Conservation (phyloP, 2,329 filamentous ascomycete species). For the Achaetomium macrosporum region DNA sequence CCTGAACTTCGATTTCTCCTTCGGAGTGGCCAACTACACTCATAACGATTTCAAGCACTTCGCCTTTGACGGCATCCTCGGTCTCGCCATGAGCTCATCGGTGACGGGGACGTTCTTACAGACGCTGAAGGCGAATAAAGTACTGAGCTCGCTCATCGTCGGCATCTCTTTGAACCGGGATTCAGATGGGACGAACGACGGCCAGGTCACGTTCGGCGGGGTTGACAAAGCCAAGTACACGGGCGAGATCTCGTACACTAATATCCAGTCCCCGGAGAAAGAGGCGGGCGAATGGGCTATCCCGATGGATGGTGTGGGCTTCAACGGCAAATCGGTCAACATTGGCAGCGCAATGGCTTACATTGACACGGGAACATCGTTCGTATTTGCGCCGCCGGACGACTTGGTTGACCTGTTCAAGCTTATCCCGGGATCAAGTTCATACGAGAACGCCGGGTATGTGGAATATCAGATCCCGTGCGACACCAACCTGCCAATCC, state of each 20-base stretch:
- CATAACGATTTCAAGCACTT: conserved; percentile 71
- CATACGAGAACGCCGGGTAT: conserved; percentile 40
- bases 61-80: conserved; percentile 83
- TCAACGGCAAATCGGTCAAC: conserved; percentile 53
- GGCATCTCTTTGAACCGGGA: conserved; percentile 64
- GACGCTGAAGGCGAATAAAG: conserved; percentile 48
- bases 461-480: conserved; percentile 70
- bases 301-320: conserved; percentile 57
- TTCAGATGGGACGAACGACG: conserved; percentile 60
- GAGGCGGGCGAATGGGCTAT: conserved; percentile 66
- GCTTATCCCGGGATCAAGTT: conserved; percentile 56
- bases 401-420: conserved; percentile 65
- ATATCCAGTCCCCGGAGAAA: conserved; percentile 37
- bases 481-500: conserved; percentile 53
- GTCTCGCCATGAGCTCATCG: conserved; percentile 60
- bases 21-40: conserved; percentile 67
- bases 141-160: conserved; percentile 60
- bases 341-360: conserved; percentile 54
- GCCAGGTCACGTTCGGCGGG: conserved; percentile 71
- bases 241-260: conserved; percentile 63
- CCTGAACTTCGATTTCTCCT: conserved; percentile 56
- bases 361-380: conserved; percentile 80
- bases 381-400: conserved; percentile 62
- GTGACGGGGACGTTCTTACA: conserved; percentile 63
- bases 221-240: conserved; percentile 61